Conservation (phyloP, 805 yeast species). For the Torulaspora maleeae region DNA sequence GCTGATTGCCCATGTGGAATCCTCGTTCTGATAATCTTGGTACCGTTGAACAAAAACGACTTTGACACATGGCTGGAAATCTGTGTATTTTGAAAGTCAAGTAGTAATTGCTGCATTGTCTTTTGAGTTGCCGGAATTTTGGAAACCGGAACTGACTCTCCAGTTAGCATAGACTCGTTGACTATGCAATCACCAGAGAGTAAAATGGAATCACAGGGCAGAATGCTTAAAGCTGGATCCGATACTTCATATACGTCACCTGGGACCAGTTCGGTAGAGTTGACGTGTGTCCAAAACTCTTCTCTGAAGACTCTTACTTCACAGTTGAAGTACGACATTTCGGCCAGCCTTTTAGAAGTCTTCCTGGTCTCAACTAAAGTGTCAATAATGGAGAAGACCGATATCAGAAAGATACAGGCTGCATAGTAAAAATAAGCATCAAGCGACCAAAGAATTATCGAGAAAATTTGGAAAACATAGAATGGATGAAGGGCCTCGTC, state of each 20-base stretch:
- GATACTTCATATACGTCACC: conserved; percentile 93
- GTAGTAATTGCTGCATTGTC: conserved; percentile 50
- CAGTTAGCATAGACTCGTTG: conserved; percentile 97
- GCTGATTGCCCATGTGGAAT: conserved; percentile 47
- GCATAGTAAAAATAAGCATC: conserved; percentile 95
- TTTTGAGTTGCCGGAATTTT: conserved; percentile 65
- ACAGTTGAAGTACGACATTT: conserved; percentile 69
- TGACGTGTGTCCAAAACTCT: conserved; percentile 83
- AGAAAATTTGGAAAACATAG: conserved; percentile 89
- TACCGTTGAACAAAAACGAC: conserved; percentile 81
- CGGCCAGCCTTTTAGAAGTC: conserved; percentile 65
- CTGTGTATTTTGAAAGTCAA: conserved; percentile 51
- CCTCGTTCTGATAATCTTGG: conserved; percentile 79
- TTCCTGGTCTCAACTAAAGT: conserved; percentile 82
- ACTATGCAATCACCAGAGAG: conserved; percentile 91
- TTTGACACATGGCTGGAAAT: conserved; percentile 63
- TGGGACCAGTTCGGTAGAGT: conserved; percentile 79
- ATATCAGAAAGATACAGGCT: conserved; percentile 80
- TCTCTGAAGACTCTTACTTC: conserved; percentile 86
- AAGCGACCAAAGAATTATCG: conserved; percentile 84
- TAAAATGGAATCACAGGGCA: conserved; percentile 88
- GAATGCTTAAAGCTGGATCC: conserved; percentile 65
- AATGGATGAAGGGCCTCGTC: conserved; percentile 95
- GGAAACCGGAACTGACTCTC: conserved; percentile 96
- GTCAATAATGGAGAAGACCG: conserved; percentile 71